Evolutionary conservation across 2,329 filamentous ascomycete species (phyloP).

Genomic region (Pseudogymnoascus sp.): DNA sequence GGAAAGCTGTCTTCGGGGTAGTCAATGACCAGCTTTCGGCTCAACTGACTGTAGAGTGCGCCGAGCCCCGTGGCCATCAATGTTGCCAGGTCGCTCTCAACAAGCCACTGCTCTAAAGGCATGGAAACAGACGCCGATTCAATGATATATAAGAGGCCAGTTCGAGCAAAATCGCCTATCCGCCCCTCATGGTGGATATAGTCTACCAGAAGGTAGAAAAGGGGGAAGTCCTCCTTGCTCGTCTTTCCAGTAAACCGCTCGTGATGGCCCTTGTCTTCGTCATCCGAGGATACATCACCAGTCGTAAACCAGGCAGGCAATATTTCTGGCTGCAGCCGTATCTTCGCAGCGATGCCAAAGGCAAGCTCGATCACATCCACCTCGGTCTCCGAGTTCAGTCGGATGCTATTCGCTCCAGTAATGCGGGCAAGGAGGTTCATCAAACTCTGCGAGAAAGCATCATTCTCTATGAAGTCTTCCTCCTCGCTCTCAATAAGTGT

Average conservation of each 20-base stretch:
- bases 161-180: constrained; percentile 91
- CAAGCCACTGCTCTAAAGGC: constrained; percentile 86
- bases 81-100: constrained; percentile 91
- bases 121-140: constrained; percentile 81
- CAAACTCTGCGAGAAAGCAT: constrained; percentile 75
- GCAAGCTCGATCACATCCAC: constrained; percentile 83
- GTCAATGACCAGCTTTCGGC: constrained; percentile 73
- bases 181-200: constrained; percentile 95
- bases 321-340: constrained; percentile 78
- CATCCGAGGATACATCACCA: constrained; percentile 24
- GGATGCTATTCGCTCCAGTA: constrained; percentile 62
- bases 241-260: constrained; percentile 75
- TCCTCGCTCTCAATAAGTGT: constrained; percentile 94
- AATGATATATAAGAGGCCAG: constrained; percentile 89
- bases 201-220: constrained; percentile 93
- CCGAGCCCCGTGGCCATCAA: constrained; percentile 95
- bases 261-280: constrained; percentile 38
- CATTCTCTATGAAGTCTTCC: constrained; percentile 84
- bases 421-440: constrained; percentile 80
- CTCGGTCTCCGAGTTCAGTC: constrained; percentile 73
- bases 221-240: constrained; percentile 84
- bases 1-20: constrained; percentile 68
- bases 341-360: constrained; percentile 95
- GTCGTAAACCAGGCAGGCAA: constrained; percentile 86
- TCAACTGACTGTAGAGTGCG: constrained; percentile 58